Base-by-base conservation (phyloP, 805 yeast genomes). In the Yarrowia sp. region DNA sequence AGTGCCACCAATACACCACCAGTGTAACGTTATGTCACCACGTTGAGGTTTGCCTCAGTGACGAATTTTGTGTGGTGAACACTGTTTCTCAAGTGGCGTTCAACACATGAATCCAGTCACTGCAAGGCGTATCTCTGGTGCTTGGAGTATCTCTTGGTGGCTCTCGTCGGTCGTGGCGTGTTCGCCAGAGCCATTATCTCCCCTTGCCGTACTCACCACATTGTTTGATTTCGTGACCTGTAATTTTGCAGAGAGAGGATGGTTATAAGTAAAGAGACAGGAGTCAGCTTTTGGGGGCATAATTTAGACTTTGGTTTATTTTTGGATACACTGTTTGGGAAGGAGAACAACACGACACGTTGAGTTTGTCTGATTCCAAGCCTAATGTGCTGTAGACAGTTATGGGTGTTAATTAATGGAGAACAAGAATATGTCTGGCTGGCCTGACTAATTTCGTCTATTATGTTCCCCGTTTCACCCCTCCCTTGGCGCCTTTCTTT, bases 251-350 rank as follows among this genome's bases (percentile, higher is more conserved):
- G 64, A 58, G 64, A 43, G 50, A 58, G 63, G 64, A 58, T 58
- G 64, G 64, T 58, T 58, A 58, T 58, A 58, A 58, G 64, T 58
- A 58, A 55, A 55, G 64, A 58, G 50, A 15, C 40, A 9, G 39
- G 50, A 42, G 50, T 17, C 50, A 58, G 40, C 50, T 58, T 58
- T 58, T 40, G 64, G 64, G 17, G 50, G 64, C 64, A 55, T 58
- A 43, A 12, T 33, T 58, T 58, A 42, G 13, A 9, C 40, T 40
- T 58, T 9, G 49, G 64, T 58, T 58, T 58, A 58, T 58, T 58
- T 58, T 58, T 58, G 64, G 64, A 58, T 58, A 42, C 64, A 42
- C 64, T 33, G 50, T 38, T 58, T 58, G 64, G 64, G 64, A 58
- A 58, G 50, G 64, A 58, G 64, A 58, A 58, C 64, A 58, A 58